Percentiles rank a stretch among this genome's conserved stretches.
Evolutionary conservation across 345 rosid genomes (phyloP).

Genomic region (Eutrema japonicum): DNA sequence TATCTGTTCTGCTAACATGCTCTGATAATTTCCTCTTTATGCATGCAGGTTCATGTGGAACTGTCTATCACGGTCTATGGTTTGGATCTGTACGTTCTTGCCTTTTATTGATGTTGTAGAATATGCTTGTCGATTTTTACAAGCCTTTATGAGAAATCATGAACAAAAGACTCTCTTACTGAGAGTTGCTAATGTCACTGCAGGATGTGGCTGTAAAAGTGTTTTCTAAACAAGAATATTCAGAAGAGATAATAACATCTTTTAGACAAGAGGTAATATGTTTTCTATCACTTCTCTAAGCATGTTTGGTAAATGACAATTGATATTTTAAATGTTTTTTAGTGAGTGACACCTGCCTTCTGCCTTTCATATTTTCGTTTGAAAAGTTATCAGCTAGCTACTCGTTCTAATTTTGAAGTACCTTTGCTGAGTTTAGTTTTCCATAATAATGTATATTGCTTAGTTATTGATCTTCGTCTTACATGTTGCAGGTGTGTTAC

Average conservation of each 20-base stretch:
- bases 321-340: conserved; percentile 11
- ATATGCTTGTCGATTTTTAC: conserved; percentile 19
- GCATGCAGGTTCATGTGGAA: conserved; percentile 91
- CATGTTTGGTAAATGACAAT: conserved; percentile 14
- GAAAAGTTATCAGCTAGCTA: conserved; percentile 25
- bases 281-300: conserved; percentile 6
- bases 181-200: conserved; percentile 43
- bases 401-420: conserved; percentile 28
- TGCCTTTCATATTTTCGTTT: conserved; percentile 6
- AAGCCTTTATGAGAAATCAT: conserved; percentile 22
- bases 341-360: conserved; percentile 12
- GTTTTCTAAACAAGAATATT: conserved; percentile 93
- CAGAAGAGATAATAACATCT: conserved; percentile 76
- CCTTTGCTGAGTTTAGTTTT: background rate
- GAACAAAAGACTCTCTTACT: conserved; percentile 25
- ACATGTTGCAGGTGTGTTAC: too few species aligned
- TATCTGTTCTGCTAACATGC: conserved; percentile 24
- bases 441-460: too few species aligned
- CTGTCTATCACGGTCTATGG: conserved; percentile 95
- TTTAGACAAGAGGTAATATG: conserved; percentile 86
- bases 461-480: too few species aligned
- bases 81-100: conserved; percentile 95
- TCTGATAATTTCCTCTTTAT: conserved; percentile 16
- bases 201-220: conserved; percentile 99
- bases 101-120: conserved; percentile 48